Evolutionary conservation across 768 basidiomycete genomes (phyloP).

Genomic region (Suillus americanus): DNA sequence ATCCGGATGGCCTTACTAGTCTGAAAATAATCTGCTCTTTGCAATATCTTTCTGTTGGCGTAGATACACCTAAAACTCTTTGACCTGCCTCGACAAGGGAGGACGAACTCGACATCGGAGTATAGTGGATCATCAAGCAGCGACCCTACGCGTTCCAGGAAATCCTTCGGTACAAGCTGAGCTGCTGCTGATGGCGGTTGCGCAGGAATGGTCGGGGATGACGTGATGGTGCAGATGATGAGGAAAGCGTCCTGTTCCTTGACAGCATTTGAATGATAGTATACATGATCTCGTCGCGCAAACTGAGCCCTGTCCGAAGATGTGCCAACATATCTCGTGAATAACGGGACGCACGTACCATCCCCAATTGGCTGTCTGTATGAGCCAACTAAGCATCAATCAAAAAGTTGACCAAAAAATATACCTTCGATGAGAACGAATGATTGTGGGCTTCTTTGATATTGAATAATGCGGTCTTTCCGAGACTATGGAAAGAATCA

Average conservation of each 20-base stretch:
- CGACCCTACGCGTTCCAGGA: conserved; percentile 70
- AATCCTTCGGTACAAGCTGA: conserved; percentile 61
- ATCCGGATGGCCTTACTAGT: conserved; percentile 46
- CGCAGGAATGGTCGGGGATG: conserved; percentile 54
- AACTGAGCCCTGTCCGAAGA: conserved; percentile 65
- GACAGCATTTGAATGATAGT: conserved; percentile 52
- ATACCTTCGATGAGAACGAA: conserved; percentile 70
- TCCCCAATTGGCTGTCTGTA: conserved; percentile 83
- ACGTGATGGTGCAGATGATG: conserved; percentile 76
- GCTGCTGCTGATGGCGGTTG: conserved; percentile 43
- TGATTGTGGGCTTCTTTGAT: conserved; percentile 82
- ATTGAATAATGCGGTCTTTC: conserved; percentile 56
- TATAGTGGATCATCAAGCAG: conserved; percentile 81
- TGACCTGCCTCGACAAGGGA: conserved; percentile 48
- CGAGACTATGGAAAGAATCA: conserved; percentile 23
- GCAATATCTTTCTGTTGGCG: conserved; percentile 66
- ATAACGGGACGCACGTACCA: conserved; percentile 48
- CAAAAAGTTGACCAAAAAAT: conserved; percentile 12
- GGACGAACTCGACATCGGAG: conserved; percentile 80
- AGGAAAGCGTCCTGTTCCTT: conserved; percentile 67
- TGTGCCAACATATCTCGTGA: conserved; percentile 4
- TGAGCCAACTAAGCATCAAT: conserved; percentile 15
- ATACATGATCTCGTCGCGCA: conserved; percentile 69
- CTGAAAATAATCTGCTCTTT: conserved; percentile 76
- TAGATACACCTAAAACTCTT: conserved; percentile 50